Conservation (phyloP, 2,329 filamentous ascomycete species). For the Colletotrichum ledebouriae region DNA sequence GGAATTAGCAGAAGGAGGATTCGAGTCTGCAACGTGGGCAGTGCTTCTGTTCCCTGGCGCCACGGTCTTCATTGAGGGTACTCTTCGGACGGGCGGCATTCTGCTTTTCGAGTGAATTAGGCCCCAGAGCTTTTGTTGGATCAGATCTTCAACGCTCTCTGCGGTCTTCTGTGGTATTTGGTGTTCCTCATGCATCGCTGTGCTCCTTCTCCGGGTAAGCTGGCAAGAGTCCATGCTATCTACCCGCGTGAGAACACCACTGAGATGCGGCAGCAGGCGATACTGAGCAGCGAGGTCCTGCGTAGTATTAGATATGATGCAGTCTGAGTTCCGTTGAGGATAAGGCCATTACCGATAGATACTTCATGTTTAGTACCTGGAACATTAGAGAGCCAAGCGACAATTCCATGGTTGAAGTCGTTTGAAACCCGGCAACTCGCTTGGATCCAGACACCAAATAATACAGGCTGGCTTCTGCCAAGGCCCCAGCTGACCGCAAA, state of each 20-base stretch:
- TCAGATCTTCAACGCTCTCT: neutral
- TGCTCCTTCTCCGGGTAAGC: neutral
- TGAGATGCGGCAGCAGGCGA: conserved; percentile 47
- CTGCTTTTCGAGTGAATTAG: too few species aligned
- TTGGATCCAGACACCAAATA: conserved; percentile 2
- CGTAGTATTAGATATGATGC: neutral
- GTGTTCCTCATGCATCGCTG: neutral
- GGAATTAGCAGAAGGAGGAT: too few species aligned
- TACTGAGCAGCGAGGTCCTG: conserved; percentile 39
- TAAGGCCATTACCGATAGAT: conserved; percentile 1
- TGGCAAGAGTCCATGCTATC: conserved; percentile 25
- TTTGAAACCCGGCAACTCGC: conserved; percentile 4
- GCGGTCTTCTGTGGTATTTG: neutral
- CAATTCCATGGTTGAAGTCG: neutral
- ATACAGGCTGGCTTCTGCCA: conserved; percentile 27
- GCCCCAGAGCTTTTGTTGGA: too few species aligned
- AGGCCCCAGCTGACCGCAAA: neutral
- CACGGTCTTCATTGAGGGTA: too few species aligned
- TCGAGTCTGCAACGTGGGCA: too few species aligned
- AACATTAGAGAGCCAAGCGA: neutral
- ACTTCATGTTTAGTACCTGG: conserved; percentile 1
- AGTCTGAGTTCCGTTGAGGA: neutral
- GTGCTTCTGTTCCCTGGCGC: too few species aligned
- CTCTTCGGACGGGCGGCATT: too few species aligned
- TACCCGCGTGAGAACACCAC: conserved; percentile 47